Conservation (phyloP, 768 basidiomycete genomes). For the Tremella fuciformis region DNA sequence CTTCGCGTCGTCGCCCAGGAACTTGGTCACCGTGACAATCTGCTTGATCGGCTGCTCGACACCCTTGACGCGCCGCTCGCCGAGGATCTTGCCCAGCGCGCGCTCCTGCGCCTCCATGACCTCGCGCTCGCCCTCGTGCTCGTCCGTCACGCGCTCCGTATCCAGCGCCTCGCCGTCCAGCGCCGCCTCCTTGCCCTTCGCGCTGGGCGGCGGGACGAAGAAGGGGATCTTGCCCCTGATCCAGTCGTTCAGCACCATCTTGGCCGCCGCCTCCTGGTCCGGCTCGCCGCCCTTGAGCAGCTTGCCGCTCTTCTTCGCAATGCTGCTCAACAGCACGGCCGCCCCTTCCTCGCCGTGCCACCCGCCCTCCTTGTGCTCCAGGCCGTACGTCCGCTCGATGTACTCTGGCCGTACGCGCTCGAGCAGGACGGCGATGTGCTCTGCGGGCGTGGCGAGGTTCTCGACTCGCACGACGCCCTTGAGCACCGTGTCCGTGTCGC, state of each 20-base stretch:
- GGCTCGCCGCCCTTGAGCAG: slow-evolving; percentile 92
- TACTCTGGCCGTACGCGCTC: slow-evolving; percentile 89
- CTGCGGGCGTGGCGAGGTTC: slow-evolving; percentile 84
- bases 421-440: slow-evolving; percentile 85
- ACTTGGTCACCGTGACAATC: slow-evolving; percentile 83
- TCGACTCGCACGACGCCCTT: slow-evolving; percentile 97
- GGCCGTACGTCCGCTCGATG: slow-evolving; percentile 62
- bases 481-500: slow-evolving; percentile 83
- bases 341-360: slow-evolving; percentile 59
- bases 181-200: slow-evolving; percentile 8
- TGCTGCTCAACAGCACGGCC: slow-evolving; percentile 73
- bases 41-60: slow-evolving; percentile 83
- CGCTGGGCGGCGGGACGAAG: slow-evolving; percentile 86
- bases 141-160: slow-evolving; percentile 53
- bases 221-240: slow-evolving; percentile 94
- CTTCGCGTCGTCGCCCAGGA: slow-evolving; percentile 77
- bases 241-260: slow-evolving; percentile 95
- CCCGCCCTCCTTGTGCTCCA: slow-evolving; percentile 49
- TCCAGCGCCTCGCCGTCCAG: slow-evolving; percentile 11
- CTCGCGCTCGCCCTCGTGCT: slow-evolving; percentile 54
- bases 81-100: slow-evolving; percentile 62
- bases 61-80: slow-evolving; percentile 55
- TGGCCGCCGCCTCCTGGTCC: slow-evolving; percentile 84
- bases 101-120: slow-evolving; percentile 52
- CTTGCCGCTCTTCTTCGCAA: slow-evolving; percentile 88